Evolutionary conservation across 768 basidiomycete genomes (phyloP).

Genomic region (Crepidotus variabilis): DNA sequence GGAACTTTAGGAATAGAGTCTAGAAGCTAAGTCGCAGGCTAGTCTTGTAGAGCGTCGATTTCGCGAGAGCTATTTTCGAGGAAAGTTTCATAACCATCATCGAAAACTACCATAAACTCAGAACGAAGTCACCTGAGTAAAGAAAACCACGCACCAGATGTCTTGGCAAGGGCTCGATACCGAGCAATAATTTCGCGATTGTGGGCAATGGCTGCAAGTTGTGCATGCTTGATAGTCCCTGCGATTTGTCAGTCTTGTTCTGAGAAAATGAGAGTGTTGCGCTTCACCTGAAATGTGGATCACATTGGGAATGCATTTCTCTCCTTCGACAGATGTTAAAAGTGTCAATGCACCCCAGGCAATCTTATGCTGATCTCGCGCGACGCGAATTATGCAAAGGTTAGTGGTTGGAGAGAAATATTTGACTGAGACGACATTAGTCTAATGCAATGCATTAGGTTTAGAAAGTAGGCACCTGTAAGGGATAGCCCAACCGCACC

Average conservation of each 20-base stretch:
- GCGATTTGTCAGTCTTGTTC: too few species aligned
- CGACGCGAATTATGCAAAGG: constrained; percentile 82
- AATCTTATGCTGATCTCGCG: constrained; percentile 73
- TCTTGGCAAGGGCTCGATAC: constrained; percentile 51
- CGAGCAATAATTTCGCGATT: constrained; percentile 70
- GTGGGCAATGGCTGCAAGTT: constrained; percentile 71
- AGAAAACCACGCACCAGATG: constrained; percentile 37
- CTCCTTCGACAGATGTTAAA: constrained; percentile 57
- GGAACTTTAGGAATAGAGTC: too few species aligned
- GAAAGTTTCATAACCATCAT: constrained; percentile 58
- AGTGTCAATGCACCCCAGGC: constrained; percentile 81
- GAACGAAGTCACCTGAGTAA: neutral
- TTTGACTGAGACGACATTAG: constrained; percentile 54
- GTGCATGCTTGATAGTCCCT: constrained; percentile 89
- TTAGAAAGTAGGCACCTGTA: constrained; percentile 45
- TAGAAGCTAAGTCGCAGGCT: too few species aligned
- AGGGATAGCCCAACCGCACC: constrained; percentile 72
- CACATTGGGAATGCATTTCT: constrained; percentile 66
- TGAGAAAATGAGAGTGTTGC: neutral
- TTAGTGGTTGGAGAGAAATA: constrained; percentile 84
- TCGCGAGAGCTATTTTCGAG: constrained; percentile 54
- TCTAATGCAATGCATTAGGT: neutral
- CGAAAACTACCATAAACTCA: constrained; percentile 41
- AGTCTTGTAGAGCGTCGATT: constrained; percentile 68
- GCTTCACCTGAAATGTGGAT: constrained; percentile 74